Evolutionary conservation across 1,139 yeast species (phyloP), one percentile per base, ranked within the genome.

Genomic region (Lodderomyces parapsilosis): DNA sequence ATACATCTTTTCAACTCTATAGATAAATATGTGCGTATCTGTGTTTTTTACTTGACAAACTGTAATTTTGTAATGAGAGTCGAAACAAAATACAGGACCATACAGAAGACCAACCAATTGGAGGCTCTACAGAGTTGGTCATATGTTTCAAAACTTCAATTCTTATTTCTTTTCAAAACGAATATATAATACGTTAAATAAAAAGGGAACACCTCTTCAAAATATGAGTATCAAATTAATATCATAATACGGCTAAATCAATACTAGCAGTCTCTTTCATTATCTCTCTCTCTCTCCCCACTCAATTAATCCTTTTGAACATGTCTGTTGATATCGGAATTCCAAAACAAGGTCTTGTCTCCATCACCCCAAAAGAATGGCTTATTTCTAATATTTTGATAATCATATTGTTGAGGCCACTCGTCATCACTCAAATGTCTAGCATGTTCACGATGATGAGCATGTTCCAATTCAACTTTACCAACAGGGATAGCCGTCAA

Each of bases 331-430:
- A 88, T 80, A 60, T 81, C 86, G 46, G 86, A 76, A 76, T 89
- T 90, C 99, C 99, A 93, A 86, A 93, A 93, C 65, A 86, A 74
- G 52, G 98, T 89, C 80, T 88, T 83, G 78, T 90, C 96, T 64
- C 99, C 98, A 65, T 93, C 91, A 63, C 98, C 98, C 98, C 98
- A 93, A 84, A 89, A 91, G 80, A 80, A 86, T 65, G 86, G 85
- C 69, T 81, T 84, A 62, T 67, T 66, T 81, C 98, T 87, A 59
- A 89, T 68, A 78, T 93, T 91, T 76, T 85, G 91, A 80, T 82
- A 93, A 54, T 83, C 93, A 74, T 87, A 88, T 70, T 86, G 94
- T 50, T 69, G 74, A 59, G 96, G 97, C 90, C 96, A 86, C 66
- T 90, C 96, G 55, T 85, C 94, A 65, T 90, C 97, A 36, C 83